Conservation (phyloP, 2,329 filamentous ascomycete genomes). For the Aspergillus jensenii region DNA sequence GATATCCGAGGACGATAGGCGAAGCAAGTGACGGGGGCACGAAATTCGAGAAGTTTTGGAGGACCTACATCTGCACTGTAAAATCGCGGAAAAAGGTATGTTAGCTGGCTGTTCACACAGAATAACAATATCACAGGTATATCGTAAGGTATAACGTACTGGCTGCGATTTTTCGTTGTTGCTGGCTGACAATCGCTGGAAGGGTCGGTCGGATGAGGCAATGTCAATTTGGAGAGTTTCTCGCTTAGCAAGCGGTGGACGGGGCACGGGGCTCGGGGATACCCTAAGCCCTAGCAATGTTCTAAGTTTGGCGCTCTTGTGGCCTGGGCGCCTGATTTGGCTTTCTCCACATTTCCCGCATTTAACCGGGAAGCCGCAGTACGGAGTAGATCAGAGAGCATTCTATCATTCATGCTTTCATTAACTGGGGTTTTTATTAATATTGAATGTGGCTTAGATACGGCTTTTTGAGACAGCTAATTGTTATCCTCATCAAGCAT, state of each 20-base stretch:
- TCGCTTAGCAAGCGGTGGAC: constrained; percentile 45
- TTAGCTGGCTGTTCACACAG: constrained; percentile 45
- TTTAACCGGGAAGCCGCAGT: not conserved
- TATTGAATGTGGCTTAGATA: not conserved
- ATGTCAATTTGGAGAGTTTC: constrained; percentile 41
- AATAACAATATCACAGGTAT: constrained; percentile 10
- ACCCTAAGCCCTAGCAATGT: constrained; percentile 41
- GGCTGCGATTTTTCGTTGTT: constrained; percentile 48
- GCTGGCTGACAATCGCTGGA: constrained; percentile 43
- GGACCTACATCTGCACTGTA: constrained; percentile 86
- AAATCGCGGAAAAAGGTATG: constrained; percentile 33
- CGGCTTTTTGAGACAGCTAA: not conserved
- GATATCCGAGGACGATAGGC: not conserved
- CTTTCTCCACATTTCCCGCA: constrained; percentile 13
- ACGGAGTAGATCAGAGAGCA: not conserved
- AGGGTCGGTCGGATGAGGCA: constrained; percentile 36
- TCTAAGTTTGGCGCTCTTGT: constrained; percentile 4
- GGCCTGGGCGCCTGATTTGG: constrained; percentile 1
- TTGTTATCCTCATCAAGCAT: not conserved
- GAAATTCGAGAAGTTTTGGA: constrained; percentile 28
- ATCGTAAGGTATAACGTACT: constrained; percentile 39
- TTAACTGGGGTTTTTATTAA: not conserved
- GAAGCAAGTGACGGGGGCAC: constrained; percentile 13
- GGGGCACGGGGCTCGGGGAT: constrained; percentile 19
- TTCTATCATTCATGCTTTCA: too few species aligned